Evolutionary conservation across 441 rosid genomes (phyloP), one percentile per base, ranked within the genome.

Genomic region (Erodium texanum): DNA sequence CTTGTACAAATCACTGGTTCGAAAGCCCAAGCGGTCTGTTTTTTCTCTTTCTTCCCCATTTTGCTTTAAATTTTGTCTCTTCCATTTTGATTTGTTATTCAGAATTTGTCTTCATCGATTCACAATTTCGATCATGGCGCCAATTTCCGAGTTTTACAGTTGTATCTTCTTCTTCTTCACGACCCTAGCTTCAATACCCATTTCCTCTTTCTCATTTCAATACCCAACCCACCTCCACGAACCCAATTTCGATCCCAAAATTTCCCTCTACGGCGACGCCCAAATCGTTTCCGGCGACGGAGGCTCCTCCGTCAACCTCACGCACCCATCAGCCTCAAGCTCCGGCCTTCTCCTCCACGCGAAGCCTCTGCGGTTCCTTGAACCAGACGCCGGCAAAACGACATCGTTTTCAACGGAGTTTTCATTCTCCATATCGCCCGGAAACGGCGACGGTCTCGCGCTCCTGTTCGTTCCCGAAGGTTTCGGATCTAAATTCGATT

Each of bases 321-420:
- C 83, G 8, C 54, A 48, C 72, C 66, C 70, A 1, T 8, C 64
- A 20, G 73, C 76, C 8, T 74, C 79, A 61, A 81, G 79, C 69
- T 78, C 81, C 9, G 81, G 82, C 8, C 72, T 82, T 54, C 65
- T 82, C n/a, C 29, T 72, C 36, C 66, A 61, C 65, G 71, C 74
- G n/a, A 64, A 58, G 10, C 81, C 84, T 56, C 75, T 84, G 78
- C 77, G 69, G 66, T 68, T 82, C 34, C 56, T 27, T 27, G 2
- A 27, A 27, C 29, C 73, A 18, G 67, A 50, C 61, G 48, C 36
- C 65, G 66, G 70, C 68, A 50, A 68, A 43, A 66, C 62, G 66
- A 27, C 62, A 34, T 78, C 87, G 19, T 86, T 86, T 67, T 70
- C 81, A 27, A 74, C 84, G 3, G 83, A 76, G 43, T 80, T 81